Evolutionary conservation across 75 land plant species (phyloP).

Genomic region (Larix kaempferi): DNA sequence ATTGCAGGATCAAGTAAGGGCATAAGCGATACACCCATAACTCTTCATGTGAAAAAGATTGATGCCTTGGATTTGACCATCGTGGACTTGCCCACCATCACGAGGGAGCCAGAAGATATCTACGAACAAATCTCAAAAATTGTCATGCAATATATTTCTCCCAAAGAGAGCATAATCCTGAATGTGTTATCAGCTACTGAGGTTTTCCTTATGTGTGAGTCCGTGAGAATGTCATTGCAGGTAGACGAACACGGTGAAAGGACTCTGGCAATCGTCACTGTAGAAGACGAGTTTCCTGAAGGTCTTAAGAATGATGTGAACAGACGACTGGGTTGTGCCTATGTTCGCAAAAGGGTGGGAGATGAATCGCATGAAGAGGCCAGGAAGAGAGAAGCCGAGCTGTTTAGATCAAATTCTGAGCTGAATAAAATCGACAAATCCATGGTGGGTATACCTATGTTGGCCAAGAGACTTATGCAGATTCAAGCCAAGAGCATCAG

Average conservation of each 20-base stretch:
- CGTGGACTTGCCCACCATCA: slow-evolving; percentile 65
- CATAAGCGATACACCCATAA: slow-evolving; percentile 36
- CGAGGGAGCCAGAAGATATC: slow-evolving; percentile 57
- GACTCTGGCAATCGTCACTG: slow-evolving; percentile 45
- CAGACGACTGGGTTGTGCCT: slow-evolving; percentile 61
- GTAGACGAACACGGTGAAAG: slow-evolving; percentile 42
- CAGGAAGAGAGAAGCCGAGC: slow-evolving; percentile 22
- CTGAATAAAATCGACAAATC: slow-evolving; percentile 34
- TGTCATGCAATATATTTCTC: slow-evolving; percentile 42
- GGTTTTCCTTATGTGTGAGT: slow-evolving; percentile 54
- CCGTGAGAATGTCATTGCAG: slow-evolving; percentile 55
- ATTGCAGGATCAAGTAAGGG: slow-evolving; percentile 47
- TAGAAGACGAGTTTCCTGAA: slow-evolving; percentile 46
- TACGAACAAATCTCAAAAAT: slow-evolving; percentile 44
- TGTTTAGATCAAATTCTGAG: slow-evolving; percentile 40
- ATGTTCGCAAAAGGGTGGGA: slow-evolving; percentile 50
- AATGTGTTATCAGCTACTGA: slow-evolving; percentile 55
- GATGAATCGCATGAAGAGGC: slow-evolving; percentile 46
- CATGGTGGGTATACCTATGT: slow-evolving; percentile 46
- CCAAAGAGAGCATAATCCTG: slow-evolving; percentile 54
- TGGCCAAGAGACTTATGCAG: slow-evolving; percentile 36
- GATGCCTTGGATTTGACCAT: slow-evolving; percentile 52
- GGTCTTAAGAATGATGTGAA: slow-evolving; percentile 52
- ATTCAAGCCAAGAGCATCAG: slow-evolving; percentile 45
- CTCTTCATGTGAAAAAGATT: slow-evolving; percentile 40